A percentile compares a stretch with the other conserved stretches of the same genome.
These are phyloP conservation scores for Erythrobasidium yunnanense DNA, from an alignment of 768 basidiomycete genomes.

Conservation along the genomic window DNA sequence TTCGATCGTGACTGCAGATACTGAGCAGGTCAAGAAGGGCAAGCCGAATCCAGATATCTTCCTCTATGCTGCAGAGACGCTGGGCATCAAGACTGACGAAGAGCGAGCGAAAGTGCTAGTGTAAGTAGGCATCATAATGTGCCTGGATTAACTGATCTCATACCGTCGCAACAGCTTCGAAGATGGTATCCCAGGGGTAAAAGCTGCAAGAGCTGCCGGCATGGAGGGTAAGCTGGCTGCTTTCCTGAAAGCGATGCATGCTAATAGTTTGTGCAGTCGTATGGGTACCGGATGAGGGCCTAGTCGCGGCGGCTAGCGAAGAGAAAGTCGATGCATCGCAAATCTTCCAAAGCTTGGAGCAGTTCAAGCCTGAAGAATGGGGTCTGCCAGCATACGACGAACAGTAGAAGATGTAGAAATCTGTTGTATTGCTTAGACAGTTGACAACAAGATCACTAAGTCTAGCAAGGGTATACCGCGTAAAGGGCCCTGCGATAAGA, in stretches of 20 bases:
- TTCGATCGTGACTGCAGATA: constrained; percentile 19
- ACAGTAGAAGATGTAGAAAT: background rate
- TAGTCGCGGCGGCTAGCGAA: background rate
- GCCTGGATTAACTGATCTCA: background rate
- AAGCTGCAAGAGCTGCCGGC: constrained; percentile 18
- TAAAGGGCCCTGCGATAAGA: background rate
- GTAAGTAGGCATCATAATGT: no score
- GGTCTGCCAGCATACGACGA: constrained; percentile 27
- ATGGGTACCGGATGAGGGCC: constrained; percentile 26
- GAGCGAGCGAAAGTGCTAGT: constrained; percentile 15
- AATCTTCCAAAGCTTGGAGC: background rate
- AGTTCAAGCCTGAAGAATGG: constrained; percentile 31
- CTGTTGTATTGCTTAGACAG: no score
- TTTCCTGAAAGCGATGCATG: background rate
- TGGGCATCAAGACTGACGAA: constrained; percentile 12
- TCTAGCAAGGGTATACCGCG: background rate
- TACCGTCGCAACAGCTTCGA: constrained; percentile 7
- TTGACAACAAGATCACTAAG: background rate
- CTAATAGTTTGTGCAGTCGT: constrained; percentile 4
- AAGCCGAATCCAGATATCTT: constrained; percentile 28
- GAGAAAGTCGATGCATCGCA: constrained; percentile 12
- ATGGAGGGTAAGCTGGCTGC: constrained; percentile 18
- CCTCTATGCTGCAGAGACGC: constrained; percentile 22
- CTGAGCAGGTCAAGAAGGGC: constrained; percentile 14
- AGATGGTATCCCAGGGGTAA: constrained; percentile 25